Base-by-base conservation (phyloP, 768 basidiomycete species). In the Tubosaeta brunneosetosa region DNA sequence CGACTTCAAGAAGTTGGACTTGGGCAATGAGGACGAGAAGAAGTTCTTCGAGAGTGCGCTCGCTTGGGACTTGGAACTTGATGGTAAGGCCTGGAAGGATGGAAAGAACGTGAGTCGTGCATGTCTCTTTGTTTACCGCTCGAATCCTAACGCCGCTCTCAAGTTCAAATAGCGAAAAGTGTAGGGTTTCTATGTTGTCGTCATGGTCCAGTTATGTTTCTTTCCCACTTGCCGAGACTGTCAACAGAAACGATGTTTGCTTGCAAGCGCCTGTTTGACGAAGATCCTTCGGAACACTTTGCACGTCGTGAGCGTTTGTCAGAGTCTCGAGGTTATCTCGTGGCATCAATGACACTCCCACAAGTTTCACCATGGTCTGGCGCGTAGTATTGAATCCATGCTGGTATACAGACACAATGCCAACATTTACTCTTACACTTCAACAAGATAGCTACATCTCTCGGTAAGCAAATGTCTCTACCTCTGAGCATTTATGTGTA, bases 11-110 rank as follows among this genome's bases (percentile, higher is more conserved):
- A 82, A 78, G 72, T 74, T 98, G 62, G 87, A 97, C 69, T 70
- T 93, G 44, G 73, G 71, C 45, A 86, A 86, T 54, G 76, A 74
- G 26, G 84, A 74, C 16, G 86, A 97, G 63, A 94, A 94, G 78
- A 77, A 77, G 55, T 94, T 88, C 83, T 94, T 98, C 66, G 91
- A 93, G 78, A 88, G 78, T 60, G 90, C 89, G 25, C 81, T 95
- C 61, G 90, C 93, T 44, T 97, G 95, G 95, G 93, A 95, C 74
- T 73, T 95, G 55, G 84, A 87, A 73, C 62, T 97, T 51, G 85
- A 86, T 59, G 95, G 87, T 29, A 93, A 91, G 82, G 81, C 82
- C 69, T 97, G 91, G 91, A 84, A 73, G 46, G 94, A 94, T 73
- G 90, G 90, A 59, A 91, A 91, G 79, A 88, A 84, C 69, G 87